These are phyloP conservation scores for Pisolithus albus DNA, from an alignment of 768 basidiomycete species.

Conservation along the genomic window DNA sequence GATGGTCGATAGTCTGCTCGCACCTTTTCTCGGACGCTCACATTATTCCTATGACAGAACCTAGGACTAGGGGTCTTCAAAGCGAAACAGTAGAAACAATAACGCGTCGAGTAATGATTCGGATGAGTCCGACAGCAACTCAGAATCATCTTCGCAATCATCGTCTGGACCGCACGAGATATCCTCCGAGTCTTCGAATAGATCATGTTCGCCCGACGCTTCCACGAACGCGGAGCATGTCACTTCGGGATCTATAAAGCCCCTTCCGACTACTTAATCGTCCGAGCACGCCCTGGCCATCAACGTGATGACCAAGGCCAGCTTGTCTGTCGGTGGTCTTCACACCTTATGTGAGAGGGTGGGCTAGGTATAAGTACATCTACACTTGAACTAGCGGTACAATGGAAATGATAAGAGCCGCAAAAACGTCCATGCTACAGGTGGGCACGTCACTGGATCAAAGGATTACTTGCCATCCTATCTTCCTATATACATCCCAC, in stretches of 20 bases:
- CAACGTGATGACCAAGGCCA: background rate
- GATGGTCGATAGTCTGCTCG: slow-evolving; percentile 40
- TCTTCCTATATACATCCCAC: slow-evolving; percentile 8
- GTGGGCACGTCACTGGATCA: background rate
- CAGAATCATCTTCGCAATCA: background rate
- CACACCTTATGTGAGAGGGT: no score
- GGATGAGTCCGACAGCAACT: background rate
- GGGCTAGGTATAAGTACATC: no score
- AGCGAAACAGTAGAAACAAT: slow-evolving; percentile 20
- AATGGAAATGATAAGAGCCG: no score
- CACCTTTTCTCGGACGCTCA: background rate
- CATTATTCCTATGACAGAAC: slow-evolving; percentile 34
- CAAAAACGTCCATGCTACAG: no score
- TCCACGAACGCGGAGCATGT: slow-evolving; percentile 33
- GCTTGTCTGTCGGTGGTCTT: no score
- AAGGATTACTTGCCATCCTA: background rate
- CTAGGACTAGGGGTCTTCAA: slow-evolving; percentile 61
- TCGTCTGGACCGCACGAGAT: slow-evolving; percentile 12
- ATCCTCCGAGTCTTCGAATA: slow-evolving; percentile 3
- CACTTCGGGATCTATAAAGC: slow-evolving; percentile 38
- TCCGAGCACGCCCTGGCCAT: slow-evolving; percentile 28
- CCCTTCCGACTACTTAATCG: slow-evolving; percentile 37
- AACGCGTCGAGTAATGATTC: slow-evolving; percentile 6
- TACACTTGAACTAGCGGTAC: no score
- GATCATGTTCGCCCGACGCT: slow-evolving; percentile 5